A percentile compares a stretch with the other conserved stretches of the same genome.
These are phyloP conservation scores for Tulasnella sp. DNA, from an alignment of 768 basidiomycete genomes.

Conservation along the genomic window DNA sequence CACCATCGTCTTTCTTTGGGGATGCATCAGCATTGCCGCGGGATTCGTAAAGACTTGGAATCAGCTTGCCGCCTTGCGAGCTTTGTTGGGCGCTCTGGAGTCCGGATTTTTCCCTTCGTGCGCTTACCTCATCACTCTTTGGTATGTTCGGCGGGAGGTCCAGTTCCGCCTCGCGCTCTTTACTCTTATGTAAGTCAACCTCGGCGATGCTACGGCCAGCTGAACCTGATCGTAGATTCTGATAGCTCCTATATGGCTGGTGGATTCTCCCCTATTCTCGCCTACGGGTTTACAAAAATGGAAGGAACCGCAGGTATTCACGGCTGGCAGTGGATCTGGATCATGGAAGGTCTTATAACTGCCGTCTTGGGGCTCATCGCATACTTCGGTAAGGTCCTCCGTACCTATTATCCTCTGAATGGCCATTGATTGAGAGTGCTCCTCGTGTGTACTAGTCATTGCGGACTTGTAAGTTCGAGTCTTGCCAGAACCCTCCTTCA, in stretches of 20 bases:
- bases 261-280: conserved; percentile 5
- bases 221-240: neutral
- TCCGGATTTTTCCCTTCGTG: neutral
- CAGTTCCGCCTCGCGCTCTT: neutral
- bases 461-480: neutral
- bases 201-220: neutral
- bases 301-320: conserved; percentile 25
- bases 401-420: no score
- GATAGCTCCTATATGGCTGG: neutral
- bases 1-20: neutral
- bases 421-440: neutral
- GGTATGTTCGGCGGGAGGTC: neutral
- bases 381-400: neutral
- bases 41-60: conserved; percentile 6
- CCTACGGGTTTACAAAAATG: conserved; percentile 9
- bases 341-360: conserved; percentile 5
- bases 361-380: neutral
- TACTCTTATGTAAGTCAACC: neutral
- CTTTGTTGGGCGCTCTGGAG: neutral
- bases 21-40: neutral
- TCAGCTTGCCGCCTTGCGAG: neutral
- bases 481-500: no score
- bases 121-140: neutral
- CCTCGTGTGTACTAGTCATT: neutral
- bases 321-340: conserved; percentile 57